A percentile compares a stretch with the other conserved stretches of the same genome.
These are phyloP conservation scores for Euphrasia arctica DNA, from an alignment of 305 asterid genomes.

Conservation along the genomic window DNA sequence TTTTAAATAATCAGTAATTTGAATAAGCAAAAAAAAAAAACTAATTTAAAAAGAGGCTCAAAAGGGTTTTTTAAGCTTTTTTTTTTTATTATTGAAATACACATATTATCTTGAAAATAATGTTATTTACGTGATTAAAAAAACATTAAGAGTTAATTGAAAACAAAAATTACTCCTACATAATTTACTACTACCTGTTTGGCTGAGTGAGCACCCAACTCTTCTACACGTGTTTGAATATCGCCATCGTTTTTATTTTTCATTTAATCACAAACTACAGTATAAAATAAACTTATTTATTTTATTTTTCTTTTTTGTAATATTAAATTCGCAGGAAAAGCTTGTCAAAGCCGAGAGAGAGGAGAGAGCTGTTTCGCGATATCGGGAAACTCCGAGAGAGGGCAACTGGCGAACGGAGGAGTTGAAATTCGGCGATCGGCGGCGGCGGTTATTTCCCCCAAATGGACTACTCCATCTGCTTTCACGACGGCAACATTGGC, in stretches of 20 bases:
- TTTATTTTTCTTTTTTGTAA: not conserved
- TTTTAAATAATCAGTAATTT: too few relatives aligned
- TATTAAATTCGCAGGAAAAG: not conserved
- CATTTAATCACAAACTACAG: not conserved
- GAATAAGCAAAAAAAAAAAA: too few relatives aligned
- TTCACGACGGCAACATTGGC: slow-evolving; percentile 82
- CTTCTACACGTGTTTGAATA: slow-evolving; percentile 5
- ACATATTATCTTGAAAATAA: too few relatives aligned
- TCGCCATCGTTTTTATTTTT: not conserved
- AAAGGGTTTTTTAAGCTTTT: too few relatives aligned
- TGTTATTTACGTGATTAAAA: too few relatives aligned
- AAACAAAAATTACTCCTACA: too few relatives aligned
- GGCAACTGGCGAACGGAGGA: slow-evolving; percentile 7
- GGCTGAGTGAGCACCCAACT: slow-evolving; percentile 11
- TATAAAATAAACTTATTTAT: not conserved
- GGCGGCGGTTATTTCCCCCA: slow-evolving; percentile 8
- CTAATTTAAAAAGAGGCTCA: too few relatives aligned
- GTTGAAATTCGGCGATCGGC: slow-evolving; percentile 24
- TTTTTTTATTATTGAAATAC: too few relatives aligned
- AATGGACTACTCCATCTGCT: slow-evolving; percentile 49
- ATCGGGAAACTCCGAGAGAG: slow-evolving; percentile 10
- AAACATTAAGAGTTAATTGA: too few relatives aligned
- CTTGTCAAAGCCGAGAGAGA: slow-evolving; percentile 7
- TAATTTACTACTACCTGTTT: not conserved
- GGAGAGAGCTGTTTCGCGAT: slow-evolving; percentile 8